Evolutionary conservation across 2,329 filamentous ascomycete species (phyloP), one percentile per base, ranked within the genome.

Genomic region (Macrophomina tecta): DNA sequence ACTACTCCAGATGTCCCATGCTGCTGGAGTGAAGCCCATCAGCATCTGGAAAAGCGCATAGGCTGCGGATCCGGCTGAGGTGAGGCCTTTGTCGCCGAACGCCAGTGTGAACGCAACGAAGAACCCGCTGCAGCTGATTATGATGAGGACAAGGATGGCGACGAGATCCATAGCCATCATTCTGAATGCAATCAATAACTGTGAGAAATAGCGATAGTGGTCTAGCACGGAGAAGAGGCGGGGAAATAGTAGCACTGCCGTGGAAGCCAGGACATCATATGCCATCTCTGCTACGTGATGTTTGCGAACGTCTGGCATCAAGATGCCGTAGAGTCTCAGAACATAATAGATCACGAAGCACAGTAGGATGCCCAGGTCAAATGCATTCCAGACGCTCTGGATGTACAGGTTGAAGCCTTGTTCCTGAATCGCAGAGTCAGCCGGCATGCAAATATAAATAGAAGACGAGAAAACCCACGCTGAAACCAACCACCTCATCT

Each of bases 351-450:
- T 86, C 73, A 96, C 89, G 72, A 97, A 88, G 68, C 97, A 83
- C 30, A 97, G 81, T 63, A 97, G 81, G 64, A 97, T 97, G 8
- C 94, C 94, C 45, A 97, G 83, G 75, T 97, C 94, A 77, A 97
- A 97, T 45, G 94, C 88, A 77, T 97, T 97, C 94, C 94, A 97
- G 77, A 97, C 95, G 77, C 93, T 97, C 89, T 97, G 94, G 74
- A 97, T 92, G 80, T 97, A 98, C 36, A 98, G 86, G 45, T 93
- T 94, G 77, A 97, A 97, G 2, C 94, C 94, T 79, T 97, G 93
- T 14, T 45, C 55, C 36, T 28, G 48, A 14, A 16, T 12, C 5
- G 42, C 12, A 30, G 9, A 2, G 23, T 51, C 18, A 51, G 48
- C 30, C 28, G 11, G 18, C 5, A 30, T 30, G 48, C 48, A 51